Evolutionary conservation across 352 stramenopile species (phyloP).

Genomic region (Globisporangium echinulatum): DNA sequence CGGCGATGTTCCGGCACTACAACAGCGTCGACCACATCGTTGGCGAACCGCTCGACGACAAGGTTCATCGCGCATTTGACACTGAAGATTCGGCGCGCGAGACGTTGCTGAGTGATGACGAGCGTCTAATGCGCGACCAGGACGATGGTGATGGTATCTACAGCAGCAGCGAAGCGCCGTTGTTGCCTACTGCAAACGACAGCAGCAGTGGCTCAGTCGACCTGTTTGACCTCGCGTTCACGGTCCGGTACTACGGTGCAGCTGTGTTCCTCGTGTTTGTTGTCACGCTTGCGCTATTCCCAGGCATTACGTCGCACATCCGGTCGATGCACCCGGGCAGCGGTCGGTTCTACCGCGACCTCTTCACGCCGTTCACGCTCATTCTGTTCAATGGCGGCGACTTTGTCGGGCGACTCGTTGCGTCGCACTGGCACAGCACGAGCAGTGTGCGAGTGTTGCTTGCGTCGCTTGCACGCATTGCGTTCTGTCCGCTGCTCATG

Average conservation of each 20-base stretch:
- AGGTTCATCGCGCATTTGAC: constrained; percentile 7
- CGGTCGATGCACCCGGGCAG: constrained; percentile 38
- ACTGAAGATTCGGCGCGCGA: constrained; percentile 26
- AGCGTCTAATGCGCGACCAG: constrained; percentile 4
- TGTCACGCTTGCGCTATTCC: constrained; percentile 71
- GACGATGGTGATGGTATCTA: not conserved
- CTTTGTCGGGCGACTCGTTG: constrained; percentile 53
- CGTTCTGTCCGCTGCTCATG: constrained; percentile 66
- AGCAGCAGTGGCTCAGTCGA: constrained; percentile 24
- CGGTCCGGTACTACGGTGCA: constrained; percentile 51
- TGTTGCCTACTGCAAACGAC: not conserved
- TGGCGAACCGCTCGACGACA: constrained; percentile 15
- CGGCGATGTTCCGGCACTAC: constrained; percentile 67
- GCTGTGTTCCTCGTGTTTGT: constrained; percentile 75
- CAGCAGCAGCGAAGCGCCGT: not conserved
- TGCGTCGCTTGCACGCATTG: constrained; percentile 30
- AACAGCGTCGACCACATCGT: constrained; percentile 36
- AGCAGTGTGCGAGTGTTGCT: constrained; percentile 29
- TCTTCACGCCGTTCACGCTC: constrained; percentile 74
- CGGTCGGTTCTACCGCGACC: constrained; percentile 43
- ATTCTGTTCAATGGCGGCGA: constrained; percentile 78
- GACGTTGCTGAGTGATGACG: constrained; percentile 23
- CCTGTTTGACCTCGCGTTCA: constrained; percentile 43
- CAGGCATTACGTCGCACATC: constrained; percentile 67
- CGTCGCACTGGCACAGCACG: constrained; percentile 27